phyloP scores from a whole-genome alignment of 169 alveolate genomes.

The Babesia gibsoni region DNA sequence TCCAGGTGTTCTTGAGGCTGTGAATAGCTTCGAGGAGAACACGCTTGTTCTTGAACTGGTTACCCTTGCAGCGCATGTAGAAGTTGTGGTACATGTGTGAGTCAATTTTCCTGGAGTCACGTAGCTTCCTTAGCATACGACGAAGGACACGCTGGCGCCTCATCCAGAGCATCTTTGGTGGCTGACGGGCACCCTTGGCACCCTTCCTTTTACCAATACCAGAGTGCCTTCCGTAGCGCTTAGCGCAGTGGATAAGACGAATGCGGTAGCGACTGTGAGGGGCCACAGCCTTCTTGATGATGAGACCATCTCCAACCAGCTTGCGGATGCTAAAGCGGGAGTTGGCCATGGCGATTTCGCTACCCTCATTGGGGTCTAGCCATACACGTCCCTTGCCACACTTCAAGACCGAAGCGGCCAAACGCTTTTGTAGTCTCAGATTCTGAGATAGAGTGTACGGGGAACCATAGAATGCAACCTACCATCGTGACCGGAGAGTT shows the following conservation, averaged over 20 bases:
- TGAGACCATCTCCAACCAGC: constrained; percentile 95
- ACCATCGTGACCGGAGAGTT: constrained; percentile 17
- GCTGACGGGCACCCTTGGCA: constrained; percentile 96
- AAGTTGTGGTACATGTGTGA: constrained; percentile 95
- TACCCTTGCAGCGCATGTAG: constrained; percentile 97
- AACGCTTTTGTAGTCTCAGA: constrained; percentile 92
- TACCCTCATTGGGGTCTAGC: constrained; percentile 98
- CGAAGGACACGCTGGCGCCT: constrained; percentile 97
- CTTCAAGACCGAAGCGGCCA: constrained; percentile 95
- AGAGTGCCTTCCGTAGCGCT: constrained; percentile 95
- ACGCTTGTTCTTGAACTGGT: constrained; percentile 96
- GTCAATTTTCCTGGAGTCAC: constrained; percentile 95
- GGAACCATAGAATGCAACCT: neutral
- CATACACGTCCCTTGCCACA: constrained; percentile 97
- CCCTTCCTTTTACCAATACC: constrained; percentile 98
- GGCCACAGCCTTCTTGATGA: constrained; percentile 93
- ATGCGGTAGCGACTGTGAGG: constrained; percentile 96
- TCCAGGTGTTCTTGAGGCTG: constrained; percentile 87
- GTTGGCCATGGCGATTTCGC: constrained; percentile 96
- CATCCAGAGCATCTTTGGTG: constrained; percentile 96
- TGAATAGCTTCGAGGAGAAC: constrained; percentile 96
- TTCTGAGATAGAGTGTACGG: constrained; percentile 63
- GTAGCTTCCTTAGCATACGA: constrained; percentile 93
- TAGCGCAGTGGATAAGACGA: constrained; percentile 88
- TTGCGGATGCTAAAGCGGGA: constrained; percentile 94